phyloP scores from a whole-genome alignment of 2,329 filamentous ascomycete species.

The Ophiostoma piceae region DNA sequence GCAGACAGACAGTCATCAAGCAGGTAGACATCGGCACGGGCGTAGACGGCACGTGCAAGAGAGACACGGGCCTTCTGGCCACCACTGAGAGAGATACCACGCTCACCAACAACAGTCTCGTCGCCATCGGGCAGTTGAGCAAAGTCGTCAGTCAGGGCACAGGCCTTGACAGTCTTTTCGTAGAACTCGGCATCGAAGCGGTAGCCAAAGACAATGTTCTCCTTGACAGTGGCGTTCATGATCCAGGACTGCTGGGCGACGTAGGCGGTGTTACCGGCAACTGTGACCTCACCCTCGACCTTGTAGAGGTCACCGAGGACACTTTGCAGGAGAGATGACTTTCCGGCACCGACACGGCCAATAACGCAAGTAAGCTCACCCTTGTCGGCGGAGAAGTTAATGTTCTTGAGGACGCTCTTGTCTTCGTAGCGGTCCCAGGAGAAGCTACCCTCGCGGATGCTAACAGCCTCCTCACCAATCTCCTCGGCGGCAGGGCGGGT shows the following conservation, averaged over 20 bases:
- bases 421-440: conserved; percentile 86
- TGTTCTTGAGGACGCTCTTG: conserved; percentile 67
- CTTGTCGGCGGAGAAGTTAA: conserved; percentile 84
- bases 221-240: conserved; percentile 94
- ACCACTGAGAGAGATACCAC: conserved; percentile 90
- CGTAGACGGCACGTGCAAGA: conserved; percentile 89
- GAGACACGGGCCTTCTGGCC: conserved; percentile 94
- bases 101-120: conserved; percentile 92
- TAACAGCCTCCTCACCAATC: conserved; percentile 76
- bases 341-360: conserved; percentile 88
- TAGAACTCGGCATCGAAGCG: conserved; percentile 92
- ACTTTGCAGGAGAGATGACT: conserved; percentile 85
- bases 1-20: conserved; percentile 92
- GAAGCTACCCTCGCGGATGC: conserved; percentile 79
- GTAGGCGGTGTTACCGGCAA: conserved; percentile 81
- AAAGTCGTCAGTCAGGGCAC: conserved; percentile 87
- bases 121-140: conserved; percentile 89
- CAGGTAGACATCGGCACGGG: conserved; percentile 91
- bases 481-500: conserved; percentile 65
- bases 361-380: conserved; percentile 91
- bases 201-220: conserved; percentile 96
- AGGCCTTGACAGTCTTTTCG: conserved; percentile 84
- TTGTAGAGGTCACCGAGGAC: conserved; percentile 93
- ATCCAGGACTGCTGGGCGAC: conserved; percentile 93
- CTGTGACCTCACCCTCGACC: conserved; percentile 70